Base-by-base conservation (phyloP, 768 basidiomycete species). In the Filobasidium wieringae region DNA sequence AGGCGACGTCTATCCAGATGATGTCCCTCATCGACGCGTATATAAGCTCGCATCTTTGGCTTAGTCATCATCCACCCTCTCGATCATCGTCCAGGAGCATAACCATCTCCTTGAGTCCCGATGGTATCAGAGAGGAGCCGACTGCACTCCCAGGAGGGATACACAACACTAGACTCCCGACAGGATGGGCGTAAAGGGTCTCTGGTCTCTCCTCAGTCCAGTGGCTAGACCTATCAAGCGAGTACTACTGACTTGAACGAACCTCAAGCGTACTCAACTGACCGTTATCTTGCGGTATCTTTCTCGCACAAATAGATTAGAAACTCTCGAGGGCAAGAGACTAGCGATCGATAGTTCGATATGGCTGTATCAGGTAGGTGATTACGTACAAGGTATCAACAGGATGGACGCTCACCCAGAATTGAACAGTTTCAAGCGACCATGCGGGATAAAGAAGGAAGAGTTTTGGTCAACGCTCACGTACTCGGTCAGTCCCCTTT, bases 301-400 rank as follows among this genome's bases (percentile, higher is more conserved):
- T n/a, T n/a, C n/a, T n/a, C n/a, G n/a, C n/a, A n/a, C n/a, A n/a
- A n/a, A 3, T 45, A 93, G 91, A 74, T 78, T 97, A 55, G 93
- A 99, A 75, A 91, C 86, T 0, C 81, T 92, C 70, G 91, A 92
- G 68, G 91, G 90, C n/a, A 93, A 91, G 71, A 77, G 82, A 9
- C 82, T 99, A 76, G 95, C 95, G 2, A 97, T 99, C 56, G 95
- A 99, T 75, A 96, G 92, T 3, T 95, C 90, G 64, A 97, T 99
- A 63, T 99, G 95, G 95, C 84, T 99, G 54, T 99, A 99, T 74
- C 95, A 99, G 73, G 73, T 72, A 22, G 40, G 67, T 57, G 27
- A 19, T 30, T 2, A 4, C 32, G 15, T 19, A 14, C 12, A 29
- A 24, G 27, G n/a, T 26, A 41, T 39, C 14, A 17, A 7, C 0